These are phyloP conservation scores for Arabis alpina DNA, from an alignment of 345 rosid species.

Conservation along the genomic window DNA sequence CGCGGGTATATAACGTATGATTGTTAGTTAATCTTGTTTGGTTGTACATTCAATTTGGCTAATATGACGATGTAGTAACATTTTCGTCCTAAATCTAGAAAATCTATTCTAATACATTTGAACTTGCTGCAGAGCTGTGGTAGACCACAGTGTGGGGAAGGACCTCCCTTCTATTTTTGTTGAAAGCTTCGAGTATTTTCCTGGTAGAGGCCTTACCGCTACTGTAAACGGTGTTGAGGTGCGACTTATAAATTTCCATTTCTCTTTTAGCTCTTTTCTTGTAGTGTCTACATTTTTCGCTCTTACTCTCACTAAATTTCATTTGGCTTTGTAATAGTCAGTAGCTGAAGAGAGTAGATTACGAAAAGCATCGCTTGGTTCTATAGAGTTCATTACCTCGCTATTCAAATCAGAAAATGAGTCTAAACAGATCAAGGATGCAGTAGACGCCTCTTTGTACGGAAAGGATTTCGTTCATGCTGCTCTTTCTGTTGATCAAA, in stretches of 20 bases:
- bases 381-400: constrained; percentile 90
- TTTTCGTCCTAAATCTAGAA: background rate
- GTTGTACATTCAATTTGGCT: background rate
- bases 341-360: constrained; percentile 55
- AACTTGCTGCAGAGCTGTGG: constrained; percentile 81
- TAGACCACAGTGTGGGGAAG: constrained; percentile 87
- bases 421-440: constrained; percentile 74
- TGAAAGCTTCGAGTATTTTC: constrained; percentile 90
- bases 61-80: background rate
- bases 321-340: constrained; percentile 56
- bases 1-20: background rate
- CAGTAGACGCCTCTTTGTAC: constrained; percentile 76
- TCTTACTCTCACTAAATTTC: constrained; percentile 25
- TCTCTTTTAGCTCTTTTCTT: background rate
- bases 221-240: constrained; percentile 77
- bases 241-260: background rate
- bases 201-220: constrained; percentile 94
- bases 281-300: background rate
- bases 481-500: constrained; percentile 86
- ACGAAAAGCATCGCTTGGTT: constrained; percentile 90
- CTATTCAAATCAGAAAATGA: constrained; percentile 74
- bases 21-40: background rate
- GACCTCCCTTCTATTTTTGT: constrained; percentile 86
- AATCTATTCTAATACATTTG: constrained; percentile 3
- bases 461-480: constrained; percentile 91